Evolutionary conservation across 495 filamentous ascomycete species (phyloP), one percentile per base, ranked within the genome.

Genomic region (Penicillium canescens): DNA sequence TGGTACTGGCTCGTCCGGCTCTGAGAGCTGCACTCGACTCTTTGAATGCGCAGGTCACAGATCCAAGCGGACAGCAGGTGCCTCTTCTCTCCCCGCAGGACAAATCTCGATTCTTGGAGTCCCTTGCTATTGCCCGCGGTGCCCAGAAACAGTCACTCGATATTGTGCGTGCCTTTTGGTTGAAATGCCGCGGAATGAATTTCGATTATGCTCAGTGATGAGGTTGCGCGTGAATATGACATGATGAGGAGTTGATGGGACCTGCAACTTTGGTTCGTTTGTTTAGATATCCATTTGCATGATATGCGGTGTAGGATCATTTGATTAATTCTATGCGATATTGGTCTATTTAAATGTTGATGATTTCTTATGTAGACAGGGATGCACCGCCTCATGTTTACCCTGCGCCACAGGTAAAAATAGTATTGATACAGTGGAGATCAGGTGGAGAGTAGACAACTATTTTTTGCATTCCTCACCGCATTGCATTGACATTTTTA

Each of bases 141-240:
- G 74, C 73, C 3, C 62, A 57, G 46, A 70, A 74, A 47, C 70
- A 76, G 37, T 88, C 86, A 10, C 79, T 81, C 50, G 74, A 84
- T 26, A 67, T 85, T 18, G 80, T 88, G 4, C 80, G 81, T 13
- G 75, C 85, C 0, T 89, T 91, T 59, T 92, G 86, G 86, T 67
- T 88, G 16, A 78, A 79, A 31, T 89, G 86, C 64, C 78, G 87
- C 12, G 87, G 87, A 5, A 79, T 83, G n/a, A 78, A 73, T 33
- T 87, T 86, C 60, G 79, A 84, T 42, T 90, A 90, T 64, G 74
- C 78, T 34, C 61, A 66, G 36, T 74, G 61, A 58, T 58, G 45
- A 41, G n/a, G 11, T 44, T 34, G 33, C 37, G 23, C 20, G 10
- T 16, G 18, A 37, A 50, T 24, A 50, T 45, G 52, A 55, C 45